These are phyloP conservation scores for Aspergillus versicolor DNA, from an alignment of 2,329 filamentous ascomycete species.

Conservation along the genomic window DNA sequence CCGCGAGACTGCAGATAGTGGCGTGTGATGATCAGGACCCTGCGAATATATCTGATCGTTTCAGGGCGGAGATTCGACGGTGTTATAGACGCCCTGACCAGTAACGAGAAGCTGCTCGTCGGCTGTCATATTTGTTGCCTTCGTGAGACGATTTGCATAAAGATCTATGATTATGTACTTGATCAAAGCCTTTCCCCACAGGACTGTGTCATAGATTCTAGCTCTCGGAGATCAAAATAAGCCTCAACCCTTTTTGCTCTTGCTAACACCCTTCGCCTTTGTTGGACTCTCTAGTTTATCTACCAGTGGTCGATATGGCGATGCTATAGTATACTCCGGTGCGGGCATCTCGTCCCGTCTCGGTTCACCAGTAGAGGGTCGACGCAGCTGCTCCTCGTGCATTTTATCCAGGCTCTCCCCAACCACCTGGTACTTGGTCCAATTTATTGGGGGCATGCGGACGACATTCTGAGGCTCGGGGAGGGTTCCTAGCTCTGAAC, in stretches of 20 bases:
- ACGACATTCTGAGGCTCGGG: conserved; percentile 80
- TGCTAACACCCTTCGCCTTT: conserved; percentile 31
- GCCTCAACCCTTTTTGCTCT: conserved; percentile 34
- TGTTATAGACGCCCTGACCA: not conserved
- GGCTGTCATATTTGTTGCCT: not conserved
- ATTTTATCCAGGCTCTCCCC: conserved; percentile 80
- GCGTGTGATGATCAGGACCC: not conserved
- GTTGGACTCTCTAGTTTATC: conserved; percentile 48
- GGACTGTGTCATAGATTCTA: conserved; percentile 2
- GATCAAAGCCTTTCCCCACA: not conserved
- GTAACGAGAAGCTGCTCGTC: not conserved
- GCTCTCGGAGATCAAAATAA: conserved; percentile 6
- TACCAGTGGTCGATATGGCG: conserved; percentile 60
- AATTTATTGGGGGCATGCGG: conserved; percentile 86
- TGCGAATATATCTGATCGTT: not conserved
- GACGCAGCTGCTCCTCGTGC: conserved; percentile 72
- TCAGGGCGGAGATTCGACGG: not conserved
- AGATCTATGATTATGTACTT: not conserved
- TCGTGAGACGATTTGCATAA: not conserved
- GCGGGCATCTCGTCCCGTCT: conserved; percentile 35
- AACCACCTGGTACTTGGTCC: conserved; percentile 90
- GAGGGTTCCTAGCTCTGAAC: conserved; percentile 58
- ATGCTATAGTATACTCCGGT: conserved; percentile 54
- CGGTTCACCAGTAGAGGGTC: conserved; percentile 53
- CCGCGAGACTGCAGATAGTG: not conserved